A percentile compares a stretch with the other conserved stretches of the same genome.
Evolutionary conservation across 768 basidiomycete genomes (phyloP).

Genomic region (Trametes maxima): DNA sequence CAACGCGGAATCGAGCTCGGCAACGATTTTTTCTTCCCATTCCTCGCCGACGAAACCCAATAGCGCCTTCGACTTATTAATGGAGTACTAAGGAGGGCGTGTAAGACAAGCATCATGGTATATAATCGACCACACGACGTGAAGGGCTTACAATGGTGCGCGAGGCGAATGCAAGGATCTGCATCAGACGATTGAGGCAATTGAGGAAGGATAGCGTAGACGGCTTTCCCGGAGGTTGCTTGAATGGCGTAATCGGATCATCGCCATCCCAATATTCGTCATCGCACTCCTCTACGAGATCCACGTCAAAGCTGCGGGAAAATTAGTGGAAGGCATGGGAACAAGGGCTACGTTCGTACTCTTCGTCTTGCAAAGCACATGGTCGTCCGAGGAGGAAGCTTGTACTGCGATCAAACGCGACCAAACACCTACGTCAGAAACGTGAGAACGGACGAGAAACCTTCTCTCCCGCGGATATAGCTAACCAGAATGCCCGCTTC

Average conservation of each 20-base stretch:
- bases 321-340: background rate
- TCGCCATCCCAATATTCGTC: constrained; percentile 71
- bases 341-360: constrained; percentile 42
- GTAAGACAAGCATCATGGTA: background rate
- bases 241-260: constrained; percentile 55
- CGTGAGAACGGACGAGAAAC: background rate
- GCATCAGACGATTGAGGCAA: constrained; percentile 54
- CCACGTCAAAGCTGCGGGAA: constrained; percentile 61
- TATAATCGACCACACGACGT: background rate
- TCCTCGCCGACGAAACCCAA: constrained; percentile 38
- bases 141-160: constrained; percentile 37
- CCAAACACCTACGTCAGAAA: constrained; percentile 41
- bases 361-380: constrained; percentile 69
- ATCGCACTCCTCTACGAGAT: constrained; percentile 63
- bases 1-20: constrained; percentile 62
- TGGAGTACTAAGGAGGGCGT: constrained; percentile 41
- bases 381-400: constrained; percentile 61
- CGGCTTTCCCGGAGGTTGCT: constrained; percentile 61
- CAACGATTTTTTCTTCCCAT: constrained; percentile 55
- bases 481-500: constrained; percentile 78
- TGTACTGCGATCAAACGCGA: constrained; percentile 44
- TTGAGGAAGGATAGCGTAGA: constrained; percentile 60
- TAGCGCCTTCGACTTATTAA: constrained; percentile 43
- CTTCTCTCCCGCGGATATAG: no score
- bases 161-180: constrained; percentile 62